Evolutionary conservation across 257 asterid species (phyloP), one percentile per base, ranked within the genome.

Genomic region (Osmanthus fragrans): DNA sequence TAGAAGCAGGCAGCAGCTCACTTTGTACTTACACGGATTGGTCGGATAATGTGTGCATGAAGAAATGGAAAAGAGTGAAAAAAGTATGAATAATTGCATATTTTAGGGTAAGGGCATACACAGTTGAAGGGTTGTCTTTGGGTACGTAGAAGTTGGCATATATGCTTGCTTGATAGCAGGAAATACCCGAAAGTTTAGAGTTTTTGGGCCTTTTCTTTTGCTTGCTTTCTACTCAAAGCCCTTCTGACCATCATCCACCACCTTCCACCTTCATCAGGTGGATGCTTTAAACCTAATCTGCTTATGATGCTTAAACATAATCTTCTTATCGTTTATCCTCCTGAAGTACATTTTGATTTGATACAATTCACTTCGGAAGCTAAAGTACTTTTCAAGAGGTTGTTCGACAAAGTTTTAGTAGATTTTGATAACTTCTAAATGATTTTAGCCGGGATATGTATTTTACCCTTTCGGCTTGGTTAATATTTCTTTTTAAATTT

Each of bases 221-320:
- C 97, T 94, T 94, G 82, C 93, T 92, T 92, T 90, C 89, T 83
- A 90, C 97, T 93, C 97, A 89, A 92, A 87, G 81, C 77, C 73
- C 77, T 58, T 63, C 33, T 63, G 69, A 25, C 69, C 33, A 63
- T 63, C 75, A 60, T 25, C 16, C 64, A 11, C 77, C 77, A 34
- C 64, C 75, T 33, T 29, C 3, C 71, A 63, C 78, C 1, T 63
- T 63, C 33, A 63, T 25, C 18, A 27, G 16, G 16, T 23, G 10
- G 69, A 63, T 4, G 69, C 33, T 8, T 77, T 11, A 27, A 11
- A 3, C 8, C 4, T 1, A 63, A 10, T 63, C 33, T 63, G 49
- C 16, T 40, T 40, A 40, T 40, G 15, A 10, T 40, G 15, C 47
- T 40, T 40, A 40, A 40, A 40, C 16, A 40, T 11, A 40, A 40